These are phyloP conservation scores for Jasminum sambac DNA, from an alignment of 257 asterid species.

Conservation along the genomic window DNA sequence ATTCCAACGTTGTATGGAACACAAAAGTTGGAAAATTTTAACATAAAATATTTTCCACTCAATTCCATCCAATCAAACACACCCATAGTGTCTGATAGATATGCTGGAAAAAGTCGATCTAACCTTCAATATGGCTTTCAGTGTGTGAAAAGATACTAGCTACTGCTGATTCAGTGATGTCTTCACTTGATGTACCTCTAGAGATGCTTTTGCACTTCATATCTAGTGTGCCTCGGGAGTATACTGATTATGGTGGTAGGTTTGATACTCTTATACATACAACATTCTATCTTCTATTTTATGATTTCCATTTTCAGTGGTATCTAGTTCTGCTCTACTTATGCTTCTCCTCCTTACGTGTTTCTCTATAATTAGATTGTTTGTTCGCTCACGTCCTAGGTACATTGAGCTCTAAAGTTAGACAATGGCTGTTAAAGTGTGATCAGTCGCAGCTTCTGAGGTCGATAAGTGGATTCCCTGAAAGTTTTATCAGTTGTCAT, in stretches of 20 bases:
- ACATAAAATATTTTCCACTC: no score
- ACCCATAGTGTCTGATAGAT: constrained; percentile 14
- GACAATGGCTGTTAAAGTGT: constrained; percentile 56
- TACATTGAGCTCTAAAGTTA: constrained; percentile 57
- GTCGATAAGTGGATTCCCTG: constrained; percentile 55
- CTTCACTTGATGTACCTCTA: constrained; percentile 61
- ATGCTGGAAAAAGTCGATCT: constrained; percentile 15
- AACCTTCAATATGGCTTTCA: constrained; percentile 40
- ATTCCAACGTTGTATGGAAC: no score
- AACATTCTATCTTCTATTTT: not conserved
- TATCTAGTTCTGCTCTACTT: not conserved
- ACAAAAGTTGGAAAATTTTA: no score
- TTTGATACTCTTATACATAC: not conserved
- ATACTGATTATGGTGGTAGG: constrained; percentile 82
- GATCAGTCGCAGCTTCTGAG: constrained; percentile 48
- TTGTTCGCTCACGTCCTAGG: constrained; percentile 41
- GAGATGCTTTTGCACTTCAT: constrained; percentile 73
- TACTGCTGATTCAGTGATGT: constrained; percentile 69
- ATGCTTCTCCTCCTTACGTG: not conserved
- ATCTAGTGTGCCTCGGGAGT: constrained; percentile 80
- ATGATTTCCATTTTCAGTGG: not conserved
- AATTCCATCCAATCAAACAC: no score
- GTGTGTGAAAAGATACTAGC: constrained; percentile 72
- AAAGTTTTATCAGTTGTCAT: constrained; percentile 42
- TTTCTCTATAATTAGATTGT: constrained; percentile 2